Percentiles rank a stretch among this genome's conserved stretches.
phyloP scores from a whole-genome alignment of 73 alveolate genomes.

The Symbiodinium natans region DNA sequence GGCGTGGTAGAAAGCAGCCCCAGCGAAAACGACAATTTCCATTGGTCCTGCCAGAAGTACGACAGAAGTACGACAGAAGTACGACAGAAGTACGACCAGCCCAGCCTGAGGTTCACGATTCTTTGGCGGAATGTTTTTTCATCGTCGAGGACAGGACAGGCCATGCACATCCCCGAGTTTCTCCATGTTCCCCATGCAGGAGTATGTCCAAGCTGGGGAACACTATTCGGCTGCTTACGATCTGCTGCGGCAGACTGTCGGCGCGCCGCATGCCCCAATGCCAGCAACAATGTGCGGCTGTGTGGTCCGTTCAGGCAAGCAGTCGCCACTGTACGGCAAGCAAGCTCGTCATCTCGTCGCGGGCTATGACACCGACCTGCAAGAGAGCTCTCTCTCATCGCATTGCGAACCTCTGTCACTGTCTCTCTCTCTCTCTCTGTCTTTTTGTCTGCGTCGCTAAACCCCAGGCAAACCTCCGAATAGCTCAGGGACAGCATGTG shows the following conservation, averaged over 20 bases:
- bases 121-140: slow-evolving; percentile 86
- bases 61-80: too few species aligned
- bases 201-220: slow-evolving; percentile 70
- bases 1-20: background rate
- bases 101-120: slow-evolving; percentile 84
- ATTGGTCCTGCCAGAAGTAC: background rate
- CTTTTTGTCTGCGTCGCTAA: background rate
- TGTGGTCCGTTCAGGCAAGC: slow-evolving; percentile 8
- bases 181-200: slow-evolving; percentile 4
- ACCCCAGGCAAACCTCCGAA: slow-evolving; percentile 53
- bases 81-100: too few species aligned
- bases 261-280: background rate
- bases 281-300: background rate
- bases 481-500: slow-evolving; percentile 39
- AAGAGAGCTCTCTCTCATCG: background rate
- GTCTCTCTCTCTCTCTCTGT: background rate
- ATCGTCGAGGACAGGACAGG: slow-evolving; percentile 7
- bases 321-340: slow-evolving; percentile 81
- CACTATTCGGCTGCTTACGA: slow-evolving; percentile 68
- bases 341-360: slow-evolving; percentile 82
- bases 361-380: background rate
- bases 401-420: background rate
- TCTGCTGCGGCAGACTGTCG: slow-evolving; percentile 71
- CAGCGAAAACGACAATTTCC: background rate
- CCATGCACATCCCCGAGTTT: background rate